These are phyloP conservation scores for Candida mattraensis DNA, from an alignment of 805 yeast genomes.

Conservation along the genomic window DNA sequence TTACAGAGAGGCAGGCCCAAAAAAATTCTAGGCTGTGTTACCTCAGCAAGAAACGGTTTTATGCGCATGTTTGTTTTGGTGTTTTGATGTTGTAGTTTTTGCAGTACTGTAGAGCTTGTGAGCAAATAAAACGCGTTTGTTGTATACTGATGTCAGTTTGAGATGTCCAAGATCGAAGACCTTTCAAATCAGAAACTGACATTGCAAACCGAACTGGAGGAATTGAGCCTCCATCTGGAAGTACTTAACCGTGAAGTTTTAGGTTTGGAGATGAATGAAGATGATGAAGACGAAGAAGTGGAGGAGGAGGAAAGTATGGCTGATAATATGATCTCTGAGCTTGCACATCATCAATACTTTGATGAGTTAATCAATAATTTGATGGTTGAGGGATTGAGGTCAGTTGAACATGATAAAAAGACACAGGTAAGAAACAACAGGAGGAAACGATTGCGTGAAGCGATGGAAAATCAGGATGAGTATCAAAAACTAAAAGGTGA, in stretches of 20 bases:
- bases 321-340: conserved; percentile 17
- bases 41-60: too few relatives aligned
- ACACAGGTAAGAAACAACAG: conserved; percentile 5
- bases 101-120: too few relatives aligned
- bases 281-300: conserved; percentile 6
- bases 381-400: conserved; percentile 23
- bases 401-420: conserved; percentile 13
- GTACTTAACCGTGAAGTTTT: conserved; percentile 2
- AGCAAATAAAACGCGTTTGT: too few relatives aligned
- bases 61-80: too few relatives aligned
- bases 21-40: too few relatives aligned
- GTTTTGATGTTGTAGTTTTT: too few relatives aligned
- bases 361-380: conserved; percentile 28
- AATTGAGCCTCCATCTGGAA: conserved; percentile 2
- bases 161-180: too few relatives aligned
- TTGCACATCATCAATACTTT: conserved; percentile 31
- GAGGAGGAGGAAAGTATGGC: conserved; percentile 7
- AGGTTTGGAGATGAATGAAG: not conserved
- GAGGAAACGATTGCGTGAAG: conserved; percentile 6
- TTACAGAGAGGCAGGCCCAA: too few relatives aligned
- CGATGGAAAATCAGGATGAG: conserved; percentile 5
- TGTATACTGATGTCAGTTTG: too few relatives aligned
- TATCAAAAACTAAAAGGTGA: conserved; percentile 16
- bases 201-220: too few relatives aligned
- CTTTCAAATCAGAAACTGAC: too few relatives aligned